phyloP scores from a whole-genome alignment of 1,284 basidiomycete genomes.

The Calocybe gambosa region DNA sequence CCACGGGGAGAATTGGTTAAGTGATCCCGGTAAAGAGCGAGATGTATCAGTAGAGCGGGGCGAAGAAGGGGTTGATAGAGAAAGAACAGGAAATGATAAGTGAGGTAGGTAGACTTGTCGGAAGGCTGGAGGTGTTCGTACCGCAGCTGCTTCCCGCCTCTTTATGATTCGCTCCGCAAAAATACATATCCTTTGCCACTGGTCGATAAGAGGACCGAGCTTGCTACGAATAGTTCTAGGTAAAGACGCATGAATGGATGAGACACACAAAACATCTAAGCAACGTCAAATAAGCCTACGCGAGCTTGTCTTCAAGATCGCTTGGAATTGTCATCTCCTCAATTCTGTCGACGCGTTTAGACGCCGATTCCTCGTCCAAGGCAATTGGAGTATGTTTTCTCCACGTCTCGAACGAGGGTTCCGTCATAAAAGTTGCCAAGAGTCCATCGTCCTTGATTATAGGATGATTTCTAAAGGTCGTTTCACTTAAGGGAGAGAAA shows the following conservation, averaged over 20 bases:
- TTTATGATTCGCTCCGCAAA: conserved; percentile 81
- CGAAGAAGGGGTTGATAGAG: conserved; percentile 29
- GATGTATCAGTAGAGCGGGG: conserved; percentile 20
- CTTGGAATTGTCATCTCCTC: conserved; percentile 91
- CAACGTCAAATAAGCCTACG: conserved; percentile 37
- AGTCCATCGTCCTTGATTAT: conserved; percentile 83
- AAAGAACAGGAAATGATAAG: conserved; percentile 44
- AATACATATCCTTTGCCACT: conserved; percentile 86
- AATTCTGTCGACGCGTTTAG: conserved; percentile 73
- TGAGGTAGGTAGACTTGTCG: conserved; percentile 62
- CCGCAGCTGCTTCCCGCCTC: conserved; percentile 82
- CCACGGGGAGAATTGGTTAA: conserved; percentile 16
- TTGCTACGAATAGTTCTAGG: conserved; percentile 63
- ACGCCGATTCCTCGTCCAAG: conserved; percentile 81
- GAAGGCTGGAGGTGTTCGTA: conserved; percentile 65
- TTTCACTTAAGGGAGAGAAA: background rate
- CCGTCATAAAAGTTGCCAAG: conserved; percentile 74
- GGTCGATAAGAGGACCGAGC: conserved; percentile 72
- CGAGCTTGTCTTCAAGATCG: conserved; percentile 85
- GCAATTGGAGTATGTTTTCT: conserved; percentile 67
- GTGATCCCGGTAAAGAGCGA: conserved; percentile 24
- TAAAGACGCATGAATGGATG: background rate
- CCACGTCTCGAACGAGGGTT: conserved; percentile 81
- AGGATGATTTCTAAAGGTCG: conserved; percentile 71
- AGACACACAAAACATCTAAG: conserved; percentile 7